Percentiles rank a stretch among this genome's conserved stretches.
phyloP scores from a whole-genome alignment of 139 green algal genomes.

The Coelastrella sp. region DNA sequence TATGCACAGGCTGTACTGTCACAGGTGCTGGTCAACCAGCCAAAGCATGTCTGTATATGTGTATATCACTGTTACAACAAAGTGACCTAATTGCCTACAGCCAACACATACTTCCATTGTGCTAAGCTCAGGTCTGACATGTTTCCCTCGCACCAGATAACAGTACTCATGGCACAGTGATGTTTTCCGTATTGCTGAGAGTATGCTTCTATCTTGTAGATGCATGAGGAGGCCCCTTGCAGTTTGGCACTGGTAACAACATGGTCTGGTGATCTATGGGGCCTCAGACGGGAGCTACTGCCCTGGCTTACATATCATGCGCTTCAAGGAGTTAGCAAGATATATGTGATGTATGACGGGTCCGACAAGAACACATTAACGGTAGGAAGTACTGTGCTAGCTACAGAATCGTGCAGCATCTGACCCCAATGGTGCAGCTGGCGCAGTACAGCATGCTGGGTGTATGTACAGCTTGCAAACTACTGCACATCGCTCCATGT shows the following conservation, averaged over 20 bases:
- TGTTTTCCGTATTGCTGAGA: too few species aligned
- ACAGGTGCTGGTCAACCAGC: background rate
- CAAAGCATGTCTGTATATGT: too few species aligned
- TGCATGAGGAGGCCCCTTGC: conserved; percentile 6
- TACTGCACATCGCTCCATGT: background rate
- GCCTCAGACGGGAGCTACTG: conserved; percentile 60
- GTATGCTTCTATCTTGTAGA: background rate
- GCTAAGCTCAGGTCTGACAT: too few species aligned
- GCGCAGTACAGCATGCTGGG: too few species aligned
- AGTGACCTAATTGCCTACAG: background rate
- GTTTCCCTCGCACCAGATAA: too few species aligned
- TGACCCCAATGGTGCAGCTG: too few species aligned
- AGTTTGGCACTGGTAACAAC: conserved; percentile 55
- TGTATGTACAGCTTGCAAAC: background rate
- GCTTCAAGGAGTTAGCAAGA: conserved; percentile 53
- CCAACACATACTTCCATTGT: too few species aligned
- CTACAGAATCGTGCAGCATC: too few species aligned
- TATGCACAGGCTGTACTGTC: conserved; percentile 25
- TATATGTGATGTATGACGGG: conserved; percentile 74
- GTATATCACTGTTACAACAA: background rate
- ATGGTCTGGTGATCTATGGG: conserved; percentile 55
- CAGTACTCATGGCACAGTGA: too few species aligned
- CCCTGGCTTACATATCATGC: conserved; percentile 73
- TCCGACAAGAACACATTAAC: conserved; percentile 43
- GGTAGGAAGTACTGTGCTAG: too few species aligned